Evolutionary conservation across 371 early-diverging fungal genomes (phyloP), one percentile per base, ranked within the genome.

Genomic region (Basidiobolus meristosporus): DNA sequence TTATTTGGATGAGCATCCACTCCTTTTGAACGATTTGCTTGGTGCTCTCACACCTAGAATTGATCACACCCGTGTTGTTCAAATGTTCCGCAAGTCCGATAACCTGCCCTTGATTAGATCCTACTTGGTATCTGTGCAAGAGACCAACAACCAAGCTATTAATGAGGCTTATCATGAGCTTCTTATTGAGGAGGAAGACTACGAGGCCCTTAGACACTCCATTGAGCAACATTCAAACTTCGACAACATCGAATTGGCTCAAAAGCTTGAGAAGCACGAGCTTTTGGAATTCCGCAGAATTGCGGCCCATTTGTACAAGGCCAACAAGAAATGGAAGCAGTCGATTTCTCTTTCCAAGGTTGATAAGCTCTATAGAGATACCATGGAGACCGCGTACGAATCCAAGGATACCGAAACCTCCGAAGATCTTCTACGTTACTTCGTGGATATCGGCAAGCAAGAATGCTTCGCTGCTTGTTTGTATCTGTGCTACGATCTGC

Each of bases 141-240:
- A 80, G 45, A 72, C 68, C 45, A 91, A 90, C 65, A 90, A 87
- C 72, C 75, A 79, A 68, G 66, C 73, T 0, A 89, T 97, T 48
- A 96, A 93, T 65, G 69, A 66, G 28, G 91, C 93, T 0, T 82
- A 82, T 65, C 87, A 95, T 49, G 95, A 92, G 41, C 60, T 97
- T 40, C 67, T 87, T 45, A 90, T 95, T 42, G 98, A 93, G 59
- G 93, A 93, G 64, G 91, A 92, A 56, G 93, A 95, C 54, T 92
- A 68, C 59, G 73, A 80, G 17, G 72, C 84, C 0, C 64, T 93
- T 16, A 84, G 91, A 23, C 82, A 82, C 47, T 86, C 89, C 11
- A 82, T 95, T 39, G 91, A 90, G 60, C 66, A 70, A 40, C 82
- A 81, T 59, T 79, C 82, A 57, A 84, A 86, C 66, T 83, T 93